A percentile compares a stretch with the other conserved stretches of the same genome.
phyloP scores from a whole-genome alignment of 768 basidiomycete genomes.

The Suillus subaureus region DNA sequence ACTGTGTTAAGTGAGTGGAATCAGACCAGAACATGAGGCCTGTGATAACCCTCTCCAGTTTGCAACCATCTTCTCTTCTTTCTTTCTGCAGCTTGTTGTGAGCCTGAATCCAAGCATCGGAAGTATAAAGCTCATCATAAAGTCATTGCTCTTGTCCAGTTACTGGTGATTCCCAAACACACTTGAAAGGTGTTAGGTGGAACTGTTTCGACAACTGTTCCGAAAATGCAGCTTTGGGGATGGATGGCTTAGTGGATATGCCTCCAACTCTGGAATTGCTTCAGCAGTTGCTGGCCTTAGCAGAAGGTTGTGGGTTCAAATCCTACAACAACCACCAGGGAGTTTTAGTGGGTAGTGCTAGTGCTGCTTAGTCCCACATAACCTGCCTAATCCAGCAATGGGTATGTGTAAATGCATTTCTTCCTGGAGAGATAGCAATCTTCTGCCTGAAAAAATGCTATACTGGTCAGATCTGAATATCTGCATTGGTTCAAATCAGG shows the following conservation, averaged over 20 bases:
- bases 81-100: constrained; percentile 31
- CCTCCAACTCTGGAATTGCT: no score
- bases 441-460: no score
- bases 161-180: constrained; percentile 17
- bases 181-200: constrained; percentile 34
- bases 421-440: no score
- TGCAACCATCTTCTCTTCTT: constrained; percentile 24
- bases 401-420: no score
- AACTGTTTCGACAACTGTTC: constrained; percentile 20
- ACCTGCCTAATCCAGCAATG: no score
- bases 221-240: constrained; percentile 20
- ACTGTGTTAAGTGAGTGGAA: constrained; percentile 18
- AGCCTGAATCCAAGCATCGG: constrained; percentile 32
- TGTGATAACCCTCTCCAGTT: constrained; percentile 14
- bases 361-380: no score
- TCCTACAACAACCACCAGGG: no score
- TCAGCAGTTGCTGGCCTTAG: no score
- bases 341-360: no score
- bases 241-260: not conserved
- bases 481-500: no score
- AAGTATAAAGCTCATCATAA: constrained; percentile 34
- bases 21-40: constrained; percentile 9
- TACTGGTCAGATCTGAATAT: no score
- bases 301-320: no score
- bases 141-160: constrained; percentile 16